Conservation (phyloP, 257 asterid genomes). For the Nyctanthes arbortristis region DNA sequence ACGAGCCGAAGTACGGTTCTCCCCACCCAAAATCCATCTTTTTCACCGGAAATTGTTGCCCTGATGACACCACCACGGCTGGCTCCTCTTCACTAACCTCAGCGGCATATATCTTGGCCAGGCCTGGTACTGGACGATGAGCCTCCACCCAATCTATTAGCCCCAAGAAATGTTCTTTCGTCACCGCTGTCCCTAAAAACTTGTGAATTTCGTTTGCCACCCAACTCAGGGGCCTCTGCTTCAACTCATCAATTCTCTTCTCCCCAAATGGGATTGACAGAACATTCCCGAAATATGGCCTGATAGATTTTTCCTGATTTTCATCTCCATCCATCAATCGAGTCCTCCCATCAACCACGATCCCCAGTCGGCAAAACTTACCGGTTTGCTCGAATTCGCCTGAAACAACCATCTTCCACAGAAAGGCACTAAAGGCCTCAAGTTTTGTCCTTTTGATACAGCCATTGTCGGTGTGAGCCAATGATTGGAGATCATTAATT, state of each 20-base stretch:
- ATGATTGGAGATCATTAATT: constrained; percentile 39
- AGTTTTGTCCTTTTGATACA: constrained; percentile 39
- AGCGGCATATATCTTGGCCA: constrained; percentile 45
- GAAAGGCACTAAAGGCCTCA: constrained; percentile 62
- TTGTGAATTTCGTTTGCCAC: constrained; percentile 49
- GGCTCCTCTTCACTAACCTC: constrained; percentile 44
- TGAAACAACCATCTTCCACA: constrained; percentile 58
- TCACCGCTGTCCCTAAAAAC: constrained; percentile 33
- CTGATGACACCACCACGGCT: constrained; percentile 65
- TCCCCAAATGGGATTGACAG: constrained; percentile 66
- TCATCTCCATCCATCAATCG: constrained; percentile 37
- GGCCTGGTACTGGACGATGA: constrained; percentile 50
- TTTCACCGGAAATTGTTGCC: constrained; percentile 44
- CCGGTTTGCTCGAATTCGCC: constrained; percentile 12
- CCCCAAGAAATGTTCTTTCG: constrained; percentile 69
- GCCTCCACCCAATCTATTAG: constrained; percentile 74
- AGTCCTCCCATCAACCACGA: constrained; percentile 72
- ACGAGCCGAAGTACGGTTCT: constrained; percentile 51
- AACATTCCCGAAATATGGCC: constrained; percentile 61
- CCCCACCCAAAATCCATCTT: constrained; percentile 75
- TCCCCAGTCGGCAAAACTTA: constrained; percentile 42
- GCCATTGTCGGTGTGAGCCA: constrained; percentile 37
- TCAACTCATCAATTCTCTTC: constrained; percentile 36
- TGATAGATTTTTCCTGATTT: not conserved
- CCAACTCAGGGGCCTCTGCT: constrained; percentile 38